These are phyloP conservation scores for Dactylellina cionopaga DNA, from an alignment of 2,329 filamentous ascomycete genomes.

Conservation along the genomic window DNA sequence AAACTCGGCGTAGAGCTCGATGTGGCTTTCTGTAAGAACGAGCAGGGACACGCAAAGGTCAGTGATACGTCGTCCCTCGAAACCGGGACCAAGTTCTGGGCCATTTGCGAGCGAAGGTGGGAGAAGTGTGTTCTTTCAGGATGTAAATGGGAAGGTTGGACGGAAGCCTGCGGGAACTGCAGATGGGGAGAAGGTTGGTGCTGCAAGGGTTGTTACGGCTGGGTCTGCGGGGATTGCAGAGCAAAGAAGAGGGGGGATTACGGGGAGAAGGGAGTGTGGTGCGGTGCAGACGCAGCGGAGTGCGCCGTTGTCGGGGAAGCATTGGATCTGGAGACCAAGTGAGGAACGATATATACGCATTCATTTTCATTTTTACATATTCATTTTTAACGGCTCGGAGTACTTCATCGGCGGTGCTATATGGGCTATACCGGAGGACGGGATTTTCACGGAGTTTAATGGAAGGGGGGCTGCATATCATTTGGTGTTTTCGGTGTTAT, in stretches of 20 bases:
- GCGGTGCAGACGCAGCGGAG: conserved; percentile 2
- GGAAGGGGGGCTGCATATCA: not conserved
- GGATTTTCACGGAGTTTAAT: too few species aligned
- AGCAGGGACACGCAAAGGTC: conserved; percentile 10
- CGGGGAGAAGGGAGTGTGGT: conserved; percentile 22
- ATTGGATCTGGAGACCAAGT: conserved; percentile 1
- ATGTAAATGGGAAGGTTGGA: conserved; percentile 41
- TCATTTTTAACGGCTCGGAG: not conserved
- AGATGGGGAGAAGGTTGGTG: conserved; percentile 26
- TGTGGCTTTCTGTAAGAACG: conserved; percentile 41
- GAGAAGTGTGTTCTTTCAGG: conserved; percentile 21
- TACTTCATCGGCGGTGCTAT: not conserved
- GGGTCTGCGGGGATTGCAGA: conserved; percentile 40
- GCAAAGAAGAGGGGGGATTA: conserved; percentile 8
- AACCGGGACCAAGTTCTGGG: conserved; percentile 1
- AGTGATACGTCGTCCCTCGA: not conserved
- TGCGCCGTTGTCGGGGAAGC: conserved; percentile 14
- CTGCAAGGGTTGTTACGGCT: conserved; percentile 41
- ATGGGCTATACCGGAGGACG: not conserved
- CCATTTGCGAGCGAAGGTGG: conserved; percentile 36
- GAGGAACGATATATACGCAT: not conserved
- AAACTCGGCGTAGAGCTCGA: conserved; percentile 34
- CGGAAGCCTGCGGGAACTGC: conserved; percentile 26
- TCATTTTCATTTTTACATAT: too few species aligned
- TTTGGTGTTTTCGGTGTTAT: not conserved